Evolutionary conservation across 495 filamentous ascomycete genomes (phyloP).

Genomic region (Aspergillus olivimuriae): DNA sequence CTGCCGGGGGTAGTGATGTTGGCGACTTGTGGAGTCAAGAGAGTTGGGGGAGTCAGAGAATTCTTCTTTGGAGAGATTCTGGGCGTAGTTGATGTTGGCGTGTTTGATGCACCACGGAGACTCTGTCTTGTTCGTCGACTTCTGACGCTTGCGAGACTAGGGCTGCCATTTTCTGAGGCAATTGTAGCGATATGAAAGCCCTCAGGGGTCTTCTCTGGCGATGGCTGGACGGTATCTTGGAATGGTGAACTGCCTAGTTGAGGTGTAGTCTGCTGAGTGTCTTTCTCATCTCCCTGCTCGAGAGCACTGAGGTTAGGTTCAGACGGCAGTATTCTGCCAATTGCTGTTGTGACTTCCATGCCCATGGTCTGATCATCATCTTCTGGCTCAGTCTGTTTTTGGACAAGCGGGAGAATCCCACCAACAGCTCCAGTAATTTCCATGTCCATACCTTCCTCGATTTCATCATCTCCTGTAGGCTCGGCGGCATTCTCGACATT

Average conservation of each 20-base stretch:
- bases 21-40: constrained; percentile 42
- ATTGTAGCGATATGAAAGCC: constrained; percentile 34
- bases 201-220: constrained; percentile 25
- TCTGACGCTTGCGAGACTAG: constrained; percentile 48
- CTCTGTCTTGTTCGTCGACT: constrained; percentile 50
- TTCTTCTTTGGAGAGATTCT: constrained; percentile 38
- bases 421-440: constrained; percentile 71
- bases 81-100: constrained; percentile 33
- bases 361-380: constrained; percentile 46
- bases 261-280: constrained; percentile 49
- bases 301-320: constrained; percentile 33
- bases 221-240: constrained; percentile 30
- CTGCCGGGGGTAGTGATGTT: constrained; percentile 47
- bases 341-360: constrained; percentile 54
- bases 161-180: constrained; percentile 55
- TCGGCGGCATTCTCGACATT: constrained; percentile 21
- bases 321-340: constrained; percentile 50
- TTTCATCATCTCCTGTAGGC: constrained; percentile 33
- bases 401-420: constrained; percentile 48
- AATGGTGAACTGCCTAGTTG: constrained; percentile 51
- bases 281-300: constrained; percentile 53
- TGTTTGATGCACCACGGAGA: constrained; percentile 33
- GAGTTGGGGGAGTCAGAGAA: constrained; percentile 42
- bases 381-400: constrained; percentile 26
- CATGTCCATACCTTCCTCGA: constrained; percentile 50